phyloP scores from a whole-genome alignment of 169 alveolate species.

The Plasmodium reichenowi region DNA sequence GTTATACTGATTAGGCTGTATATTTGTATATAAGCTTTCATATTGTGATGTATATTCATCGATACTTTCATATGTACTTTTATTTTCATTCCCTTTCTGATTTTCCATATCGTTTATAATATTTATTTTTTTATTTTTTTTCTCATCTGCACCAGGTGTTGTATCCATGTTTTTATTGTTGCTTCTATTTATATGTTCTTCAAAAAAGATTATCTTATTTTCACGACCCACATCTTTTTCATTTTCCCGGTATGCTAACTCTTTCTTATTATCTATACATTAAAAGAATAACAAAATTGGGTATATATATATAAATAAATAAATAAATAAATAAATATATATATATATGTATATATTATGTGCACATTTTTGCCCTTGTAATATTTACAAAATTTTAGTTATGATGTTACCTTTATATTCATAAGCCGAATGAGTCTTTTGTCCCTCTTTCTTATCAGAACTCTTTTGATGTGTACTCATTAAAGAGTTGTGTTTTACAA shows the following conservation, averaged over 20 bases:
- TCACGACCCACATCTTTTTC: background rate
- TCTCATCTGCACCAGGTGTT: background rate
- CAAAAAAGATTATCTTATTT: background rate
- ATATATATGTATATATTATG: background rate
- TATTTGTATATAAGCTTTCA: background rate
- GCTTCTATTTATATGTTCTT: slow-evolving; percentile 4
- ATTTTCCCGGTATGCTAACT: background rate
- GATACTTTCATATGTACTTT: background rate
- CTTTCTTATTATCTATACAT: background rate
- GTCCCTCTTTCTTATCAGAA: background rate
- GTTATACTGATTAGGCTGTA: background rate
- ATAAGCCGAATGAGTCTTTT: slow-evolving; percentile 6
- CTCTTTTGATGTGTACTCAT: background rate
- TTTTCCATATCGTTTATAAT: slow-evolving; percentile 1
- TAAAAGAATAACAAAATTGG: no score
- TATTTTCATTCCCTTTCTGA: background rate
- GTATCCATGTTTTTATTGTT: background rate
- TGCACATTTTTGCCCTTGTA: background rate
- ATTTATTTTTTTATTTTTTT: background rate
- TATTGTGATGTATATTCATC: background rate
- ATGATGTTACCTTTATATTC: background rate
- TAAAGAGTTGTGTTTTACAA: slow-evolving; percentile 1
- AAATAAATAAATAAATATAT: no score
- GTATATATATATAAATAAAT: background rate
- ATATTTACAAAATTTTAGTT: background rate